Conservation (phyloP, 768 basidiomycete species). For the Boletus pseudo-olivaceus region DNA sequence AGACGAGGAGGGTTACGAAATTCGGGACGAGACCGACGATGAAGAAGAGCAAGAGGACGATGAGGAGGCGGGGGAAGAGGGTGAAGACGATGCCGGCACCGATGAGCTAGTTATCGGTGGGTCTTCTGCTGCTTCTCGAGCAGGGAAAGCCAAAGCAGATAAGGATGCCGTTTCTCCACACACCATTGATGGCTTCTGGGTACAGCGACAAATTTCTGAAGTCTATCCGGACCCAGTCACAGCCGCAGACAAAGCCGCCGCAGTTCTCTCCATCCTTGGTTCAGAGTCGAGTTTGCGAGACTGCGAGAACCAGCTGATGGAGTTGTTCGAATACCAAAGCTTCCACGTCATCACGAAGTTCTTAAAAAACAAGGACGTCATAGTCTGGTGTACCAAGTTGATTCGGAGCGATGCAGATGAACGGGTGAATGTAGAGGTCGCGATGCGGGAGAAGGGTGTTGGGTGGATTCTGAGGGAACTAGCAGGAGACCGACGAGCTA, state of each 20-base stretch:
- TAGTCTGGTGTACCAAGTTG: slow-evolving; percentile 98
- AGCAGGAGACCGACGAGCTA: slow-evolving; percentile 72
- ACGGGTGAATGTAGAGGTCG: slow-evolving; percentile 90
- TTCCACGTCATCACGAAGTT: slow-evolving; percentile 89
- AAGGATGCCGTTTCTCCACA: slow-evolving; percentile 86
- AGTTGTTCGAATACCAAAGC: slow-evolving; percentile 89
- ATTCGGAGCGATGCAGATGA: slow-evolving; percentile 87
- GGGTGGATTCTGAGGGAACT: slow-evolving; percentile 94
- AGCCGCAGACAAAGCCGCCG: slow-evolving; percentile 84
- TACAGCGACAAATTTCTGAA: slow-evolving; percentile 89
- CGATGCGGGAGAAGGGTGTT: slow-evolving; percentile 95
- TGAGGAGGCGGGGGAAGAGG: slow-evolving; percentile 39
- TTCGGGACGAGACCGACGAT: slow-evolving; percentile 76
- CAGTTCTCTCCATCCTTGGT: slow-evolving; percentile 79
- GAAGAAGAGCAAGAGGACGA: slow-evolving; percentile 63
- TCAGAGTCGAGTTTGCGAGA: slow-evolving; percentile 88
- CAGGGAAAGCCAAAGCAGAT: slow-evolving; percentile 53
- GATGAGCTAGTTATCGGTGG: slow-evolving; percentile 82
- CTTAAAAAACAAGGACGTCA: slow-evolving; percentile 91
- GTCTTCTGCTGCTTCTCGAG: slow-evolving; percentile 45
- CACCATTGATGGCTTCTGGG: slow-evolving; percentile 96
- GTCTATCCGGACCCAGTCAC: slow-evolving; percentile 94
- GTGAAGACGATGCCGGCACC: slow-evolving; percentile 46
- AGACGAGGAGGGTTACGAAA: slow-evolving; percentile 85
- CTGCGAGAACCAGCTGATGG: slow-evolving; percentile 95